Evolutionary conservation across 2,329 filamentous ascomycete genomes (phyloP).

Genomic region (Penicillium hordei): DNA sequence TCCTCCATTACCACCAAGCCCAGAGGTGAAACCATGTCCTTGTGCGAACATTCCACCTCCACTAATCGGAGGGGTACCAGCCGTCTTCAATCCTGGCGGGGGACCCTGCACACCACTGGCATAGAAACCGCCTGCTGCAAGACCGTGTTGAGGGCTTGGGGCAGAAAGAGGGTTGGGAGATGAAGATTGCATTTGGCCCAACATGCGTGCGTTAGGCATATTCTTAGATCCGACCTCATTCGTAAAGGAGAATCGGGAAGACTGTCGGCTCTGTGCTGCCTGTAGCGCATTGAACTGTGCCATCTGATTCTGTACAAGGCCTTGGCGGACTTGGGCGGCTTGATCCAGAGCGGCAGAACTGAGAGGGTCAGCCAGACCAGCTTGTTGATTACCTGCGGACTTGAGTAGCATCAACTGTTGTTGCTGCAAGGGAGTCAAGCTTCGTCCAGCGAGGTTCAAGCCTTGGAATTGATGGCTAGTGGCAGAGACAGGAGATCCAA

Average conservation of each 20-base stretch:
- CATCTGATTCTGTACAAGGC: constrained; percentile 48
- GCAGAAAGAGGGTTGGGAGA: constrained; percentile 41
- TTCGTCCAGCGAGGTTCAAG: constrained; percentile 65
- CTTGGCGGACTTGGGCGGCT: constrained; percentile 45
- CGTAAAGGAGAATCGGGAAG: constrained; percentile 78
- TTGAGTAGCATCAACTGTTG: constrained; percentile 68
- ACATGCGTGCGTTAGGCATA: constrained; percentile 58
- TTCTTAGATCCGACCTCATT: constrained; percentile 63
- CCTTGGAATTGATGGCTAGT: constrained; percentile 50
- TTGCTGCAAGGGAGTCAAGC: constrained; percentile 78
- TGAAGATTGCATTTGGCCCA: constrained; percentile 49
- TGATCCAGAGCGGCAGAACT: constrained; percentile 41
- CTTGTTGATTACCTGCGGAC: constrained; percentile 58
- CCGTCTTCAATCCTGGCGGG: constrained; percentile 91
- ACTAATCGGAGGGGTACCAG: constrained; percentile 82
- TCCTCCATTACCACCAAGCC: constrained; percentile 61
- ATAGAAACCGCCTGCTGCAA: constrained; percentile 70
- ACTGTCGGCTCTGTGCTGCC: constrained; percentile 71
- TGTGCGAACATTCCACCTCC: constrained; percentile 85
- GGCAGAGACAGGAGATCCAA: constrained; percentile 44
- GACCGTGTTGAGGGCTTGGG: constrained; percentile 40
- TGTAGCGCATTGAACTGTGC: constrained; percentile 57
- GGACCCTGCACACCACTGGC: constrained; percentile 84
- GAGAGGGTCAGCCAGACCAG: constrained; percentile 53
- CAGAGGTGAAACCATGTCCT: constrained; percentile 74